Evolutionary conservation across 192 early-diverging fungal genomes (phyloP), one percentile per base, ranked within the genome.

Genomic region (Thamnidium elegans): DNA sequence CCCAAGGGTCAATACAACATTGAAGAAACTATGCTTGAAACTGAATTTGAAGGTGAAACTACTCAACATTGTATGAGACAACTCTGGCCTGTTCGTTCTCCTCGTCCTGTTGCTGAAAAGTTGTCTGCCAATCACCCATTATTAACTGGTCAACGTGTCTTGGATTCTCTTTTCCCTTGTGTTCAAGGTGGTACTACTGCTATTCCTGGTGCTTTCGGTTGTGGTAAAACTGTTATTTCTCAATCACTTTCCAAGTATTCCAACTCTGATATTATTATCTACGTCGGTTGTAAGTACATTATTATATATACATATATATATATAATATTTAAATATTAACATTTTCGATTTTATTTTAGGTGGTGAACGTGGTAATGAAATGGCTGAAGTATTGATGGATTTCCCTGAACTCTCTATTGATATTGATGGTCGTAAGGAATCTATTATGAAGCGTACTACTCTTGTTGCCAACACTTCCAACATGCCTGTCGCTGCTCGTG

Each of bases 381-480:
- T 99, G 97, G 96, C 97, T 70, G 97, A 99, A 74, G 90, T 99
- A 45, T 83, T 99, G 75, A 99, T 99, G 97, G 97, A 99, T 75
- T 99, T 99, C 88, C 90, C 93, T 11, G 84, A 89, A 86, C 80
- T 99, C 42, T 90, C 89, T 0, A 96, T 96, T 61, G 92, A 94
- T 65, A 81, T 97, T 31, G 90, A 97, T 31, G 97, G 95, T 30
- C 90, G 93, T 52, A 84, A 98, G 74, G 97, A 99, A 77, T 92
- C 95, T 20, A 99, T 99, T 72, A 99, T 99, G 97, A 92, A 98
- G 87, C 91, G 97, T 75, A 99, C 97, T 14, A 94, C 96, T 21
- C 87, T 99, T 31, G 94, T 99, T 7, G 97, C 97, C 50, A 99
- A 99, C 81, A 99, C 97, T 21, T 98, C 96, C 75, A 99, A 99